A percentile compares a stretch with the other conserved stretches of the same genome.
Evolutionary conservation across 805 yeast genomes (phyloP).

Genomic region (Spathaspora arborariae): DNA sequence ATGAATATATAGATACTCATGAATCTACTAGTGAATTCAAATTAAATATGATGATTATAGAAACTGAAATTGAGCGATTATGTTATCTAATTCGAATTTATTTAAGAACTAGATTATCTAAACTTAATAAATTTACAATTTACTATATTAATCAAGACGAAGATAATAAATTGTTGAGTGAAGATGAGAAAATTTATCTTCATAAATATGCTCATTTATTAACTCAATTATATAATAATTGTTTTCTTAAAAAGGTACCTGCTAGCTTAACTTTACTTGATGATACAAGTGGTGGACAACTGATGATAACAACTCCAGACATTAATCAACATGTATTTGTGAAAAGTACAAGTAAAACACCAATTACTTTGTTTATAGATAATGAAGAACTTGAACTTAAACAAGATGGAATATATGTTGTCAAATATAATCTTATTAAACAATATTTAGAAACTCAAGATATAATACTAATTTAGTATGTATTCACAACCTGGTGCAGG

Average conservation of each 20-base stretch:
- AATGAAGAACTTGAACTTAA: conserved; percentile 54
- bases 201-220: conserved; percentile 62
- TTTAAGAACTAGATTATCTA: conserved; percentile 69
- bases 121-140: conserved; percentile 68
- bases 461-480: conserved; percentile 28
- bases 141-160: conserved; percentile 46
- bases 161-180: conserved; percentile 38
- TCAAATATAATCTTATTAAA: conserved; percentile 53
- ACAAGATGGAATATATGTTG: conserved; percentile 67
- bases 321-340: conserved; percentile 75
- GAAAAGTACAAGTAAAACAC: conserved; percentile 35
- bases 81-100: conserved; percentile 80
- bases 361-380: conserved; percentile 24
- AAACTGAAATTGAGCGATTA: conserved; percentile 85
- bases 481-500: conserved; percentile 67
- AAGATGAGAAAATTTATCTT: conserved; percentile 63
- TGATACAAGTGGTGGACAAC: conserved; percentile 55
- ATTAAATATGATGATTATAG: conserved; percentile 77
- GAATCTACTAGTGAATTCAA: conserved; percentile 53
- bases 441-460: conserved; percentile 35
- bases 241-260: conserved; percentile 69
- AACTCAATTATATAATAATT: conserved; percentile 59
- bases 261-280: conserved; percentile 66
- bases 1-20: conserved; percentile 64
- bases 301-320: conserved; percentile 81